Base-by-base conservation (phyloP, 257 asterid genomes). In the Forsythia viridissima region DNA sequence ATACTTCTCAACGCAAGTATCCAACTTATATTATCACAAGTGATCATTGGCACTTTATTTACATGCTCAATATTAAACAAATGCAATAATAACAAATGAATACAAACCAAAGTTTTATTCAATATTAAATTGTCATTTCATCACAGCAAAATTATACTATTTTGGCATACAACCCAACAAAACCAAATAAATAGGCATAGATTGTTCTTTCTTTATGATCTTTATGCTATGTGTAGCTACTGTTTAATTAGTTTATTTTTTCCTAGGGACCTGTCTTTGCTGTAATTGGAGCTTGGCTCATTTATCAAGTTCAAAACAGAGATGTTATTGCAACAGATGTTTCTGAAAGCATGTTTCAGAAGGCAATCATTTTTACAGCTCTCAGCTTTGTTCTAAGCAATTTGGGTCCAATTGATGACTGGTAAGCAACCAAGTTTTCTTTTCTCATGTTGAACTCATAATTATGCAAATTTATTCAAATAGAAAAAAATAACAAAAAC, bases 241-340 rank as follows among this genome's bases (percentile, higher is more conserved):
- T 13, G 18, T 68, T 69, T 18, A 8, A 63, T 30, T 44, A 18
- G 39, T 15, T 71, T 16, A 16, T 8, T 61, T 18, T 72, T 77
- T 34, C 44, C n/a, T 70, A 82, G 92, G 98, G 91, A 68, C 98
- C 98, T 1, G 86, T 79, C 34, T 93, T 93, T 87, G 97, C 96
- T 73, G 37, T 93, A 59, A 88, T 92, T 34, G 98, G 34, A 30
- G 97, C 98, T 65, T 93, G 94, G 96, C 90, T 93, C 42, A 81
- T 89, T 57, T 87, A 88, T 84, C 93, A 89, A 82, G 75, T 86
- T 71, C 98, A 85, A 72, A 89, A 87, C 88, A 86, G 88, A 80
- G 96, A 80, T 77, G 76, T 83, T 9, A 63, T 80, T 40, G 81
- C 85, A 52, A 89, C 80, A 44, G 91, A 88, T 72, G 79, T 83